These are phyloP conservation scores for Hanseniaspora vineae DNA, from an alignment of 805 yeast genomes.

Conservation along the genomic window DNA sequence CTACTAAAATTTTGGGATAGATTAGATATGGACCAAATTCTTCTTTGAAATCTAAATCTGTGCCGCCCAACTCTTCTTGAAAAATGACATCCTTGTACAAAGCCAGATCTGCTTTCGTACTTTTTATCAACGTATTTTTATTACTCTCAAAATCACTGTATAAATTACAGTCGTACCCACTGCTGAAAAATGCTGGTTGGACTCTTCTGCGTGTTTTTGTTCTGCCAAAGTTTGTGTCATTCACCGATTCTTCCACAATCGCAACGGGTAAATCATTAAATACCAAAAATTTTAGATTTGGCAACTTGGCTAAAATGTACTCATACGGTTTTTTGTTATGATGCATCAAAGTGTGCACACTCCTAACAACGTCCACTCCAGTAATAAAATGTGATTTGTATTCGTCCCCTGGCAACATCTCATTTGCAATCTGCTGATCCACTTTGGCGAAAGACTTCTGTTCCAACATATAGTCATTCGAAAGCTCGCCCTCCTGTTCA, in stretches of 20 bases:
- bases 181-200: neutral
- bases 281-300: constrained; percentile 25
- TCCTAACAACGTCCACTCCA: constrained; percentile 20
- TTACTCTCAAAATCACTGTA: neutral
- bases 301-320: constrained; percentile 23
- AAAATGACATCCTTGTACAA: neutral
- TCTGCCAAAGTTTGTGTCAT: neutral
- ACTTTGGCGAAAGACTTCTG: constrained; percentile 4
- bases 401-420: neutral
- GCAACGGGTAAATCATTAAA: constrained; percentile 19
- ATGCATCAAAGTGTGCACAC: constrained; percentile 28
- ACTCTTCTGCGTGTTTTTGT: neutral
- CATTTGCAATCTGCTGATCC: too few relatives aligned
- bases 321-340: constrained; percentile 24
- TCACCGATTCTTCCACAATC: neutral
- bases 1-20: neutral
- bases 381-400: constrained; percentile 8
- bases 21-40: neutral
- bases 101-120: neutral
- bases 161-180: neutral
- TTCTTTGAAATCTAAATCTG: neutral
- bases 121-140: neutral
- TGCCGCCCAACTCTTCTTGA: neutral
- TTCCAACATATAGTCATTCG: constrained; percentile 1
- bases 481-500: constrained; percentile 4